These are phyloP conservation scores for Aureobasidium musti DNA, from an alignment of 2,329 filamentous ascomycete genomes.

Conservation along the genomic window DNA sequence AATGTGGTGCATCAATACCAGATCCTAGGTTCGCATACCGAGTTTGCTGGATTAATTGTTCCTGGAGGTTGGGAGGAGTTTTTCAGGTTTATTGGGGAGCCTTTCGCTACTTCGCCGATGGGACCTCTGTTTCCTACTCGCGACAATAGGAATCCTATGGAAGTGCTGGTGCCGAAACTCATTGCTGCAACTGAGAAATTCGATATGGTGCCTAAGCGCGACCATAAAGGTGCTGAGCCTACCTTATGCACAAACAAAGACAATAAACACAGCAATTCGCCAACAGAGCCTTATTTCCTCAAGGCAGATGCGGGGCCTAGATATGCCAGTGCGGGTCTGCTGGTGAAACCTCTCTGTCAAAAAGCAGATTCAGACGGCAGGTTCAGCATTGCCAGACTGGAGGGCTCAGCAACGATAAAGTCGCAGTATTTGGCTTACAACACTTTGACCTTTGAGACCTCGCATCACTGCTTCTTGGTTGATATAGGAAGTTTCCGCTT, in stretches of 20 bases:
- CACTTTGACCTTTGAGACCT: constrained; percentile 44
- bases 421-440: constrained; percentile 37
- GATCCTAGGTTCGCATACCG: constrained; percentile 56
- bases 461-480: constrained; percentile 57
- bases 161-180: constrained; percentile 56
- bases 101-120: constrained; percentile 42
- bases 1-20: constrained; percentile 56
- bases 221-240: constrained; percentile 52
- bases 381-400: constrained; percentile 58
- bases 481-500: constrained; percentile 52
- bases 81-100: constrained; percentile 60
- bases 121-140: constrained; percentile 52
- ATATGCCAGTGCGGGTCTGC: constrained; percentile 50
- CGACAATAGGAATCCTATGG: constrained; percentile 55
- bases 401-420: constrained; percentile 41
- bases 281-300: constrained; percentile 53
- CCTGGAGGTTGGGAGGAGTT: constrained; percentile 64
- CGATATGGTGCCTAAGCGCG: constrained; percentile 57
- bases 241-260: constrained; percentile 45
- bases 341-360: constrained; percentile 54
- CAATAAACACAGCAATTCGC: constrained; percentile 47
- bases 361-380: constrained; percentile 52
- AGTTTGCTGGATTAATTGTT: constrained; percentile 57
- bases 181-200: constrained; percentile 58
- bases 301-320: constrained; percentile 54